Conservation (phyloP, 345 rosid genomes). For the Turnera subulata region DNA sequence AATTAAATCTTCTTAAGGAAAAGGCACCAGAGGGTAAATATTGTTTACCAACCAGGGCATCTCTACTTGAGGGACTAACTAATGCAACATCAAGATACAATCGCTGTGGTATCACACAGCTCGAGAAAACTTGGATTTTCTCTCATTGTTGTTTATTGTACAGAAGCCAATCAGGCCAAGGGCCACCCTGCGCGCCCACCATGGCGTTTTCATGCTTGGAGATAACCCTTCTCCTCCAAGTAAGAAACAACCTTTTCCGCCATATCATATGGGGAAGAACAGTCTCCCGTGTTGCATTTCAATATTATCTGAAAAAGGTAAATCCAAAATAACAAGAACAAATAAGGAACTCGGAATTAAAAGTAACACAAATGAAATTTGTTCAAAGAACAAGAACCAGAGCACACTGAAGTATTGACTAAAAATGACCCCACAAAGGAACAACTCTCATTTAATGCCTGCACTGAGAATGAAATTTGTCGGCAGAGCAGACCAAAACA, state of each 20-base stretch:
- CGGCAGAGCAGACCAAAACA: too few relatives aligned
- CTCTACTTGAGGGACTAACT: conserved; percentile 1
- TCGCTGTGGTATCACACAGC: background rate
- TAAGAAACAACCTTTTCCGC: conserved; percentile 18
- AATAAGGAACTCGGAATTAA: background rate
- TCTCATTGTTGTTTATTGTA: background rate
- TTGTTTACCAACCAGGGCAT: too few relatives aligned
- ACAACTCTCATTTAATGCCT: too few relatives aligned
- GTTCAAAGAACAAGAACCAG: too few relatives aligned
- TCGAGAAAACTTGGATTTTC: background rate
- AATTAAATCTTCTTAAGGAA: background rate
- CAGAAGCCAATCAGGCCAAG: background rate
- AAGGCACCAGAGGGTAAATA: background rate
- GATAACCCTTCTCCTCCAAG: conserved; percentile 23
- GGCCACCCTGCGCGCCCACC: background rate
- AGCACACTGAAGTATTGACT: too few relatives aligned
- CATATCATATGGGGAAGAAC: conserved; percentile 16
- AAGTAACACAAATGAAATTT: too few relatives aligned
- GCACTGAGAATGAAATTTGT: too few relatives aligned
- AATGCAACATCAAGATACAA: background rate
- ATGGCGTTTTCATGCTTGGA: conserved; percentile 10
- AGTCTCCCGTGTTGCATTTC: conserved; percentile 14
- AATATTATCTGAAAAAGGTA: conserved; percentile 11
- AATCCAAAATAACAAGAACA: background rate
- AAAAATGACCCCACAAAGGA: too few relatives aligned